Evolutionary conservation across 1,284 basidiomycete species (phyloP), one percentile per base, ranked within the genome.

Genomic region (Kalmanozyma brasiliensis): DNA sequence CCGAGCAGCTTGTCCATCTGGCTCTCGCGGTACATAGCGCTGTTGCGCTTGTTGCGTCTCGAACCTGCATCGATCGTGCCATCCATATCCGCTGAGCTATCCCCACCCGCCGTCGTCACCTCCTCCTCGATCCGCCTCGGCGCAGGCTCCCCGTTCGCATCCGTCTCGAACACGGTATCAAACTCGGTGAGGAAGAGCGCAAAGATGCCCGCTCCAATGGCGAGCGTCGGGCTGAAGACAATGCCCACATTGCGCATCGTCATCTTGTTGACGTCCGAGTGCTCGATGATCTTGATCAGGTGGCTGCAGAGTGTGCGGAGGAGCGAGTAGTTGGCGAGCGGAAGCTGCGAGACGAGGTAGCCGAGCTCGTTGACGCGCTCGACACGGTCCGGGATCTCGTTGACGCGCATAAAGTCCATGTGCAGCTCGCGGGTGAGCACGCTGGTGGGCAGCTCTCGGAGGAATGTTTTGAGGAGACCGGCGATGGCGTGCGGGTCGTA

Each of bases 181-280:
- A 79, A 79, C 43, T 76, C 76, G 30, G 77, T 79, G 17, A 79
- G 45, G 60, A 79, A 78, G 4, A 79, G 51, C 17, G 73, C 68
- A 60, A 79, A 79, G 43, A 77, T 72, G 14, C 77, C 77, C 3
- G 75, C 75, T 19, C 74, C 73, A n/a, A 81, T 80, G 11, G 59
- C 68, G 4, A 81, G 61, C 17, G 79, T 80, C 2, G 79, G 78
- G 33, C 77, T 78, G 30, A 81, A 97, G 26, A 98, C 95, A 65
- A 99, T 98, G 19, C 94, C 94, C 24, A 98, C 93, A 80, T 99
- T 99, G 32, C 94, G 89, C 88, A 98, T 90, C 40, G 91, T 96
- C 96, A 99, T 99, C 86, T 96, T 98, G 88, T 98, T 98, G 60
- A 90, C 85, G 40, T 87, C 82, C 16, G 92, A 88, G 81, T 96